Base-by-base conservation (phyloP, 768 basidiomycete genomes). In the Mycena venus region DNA sequence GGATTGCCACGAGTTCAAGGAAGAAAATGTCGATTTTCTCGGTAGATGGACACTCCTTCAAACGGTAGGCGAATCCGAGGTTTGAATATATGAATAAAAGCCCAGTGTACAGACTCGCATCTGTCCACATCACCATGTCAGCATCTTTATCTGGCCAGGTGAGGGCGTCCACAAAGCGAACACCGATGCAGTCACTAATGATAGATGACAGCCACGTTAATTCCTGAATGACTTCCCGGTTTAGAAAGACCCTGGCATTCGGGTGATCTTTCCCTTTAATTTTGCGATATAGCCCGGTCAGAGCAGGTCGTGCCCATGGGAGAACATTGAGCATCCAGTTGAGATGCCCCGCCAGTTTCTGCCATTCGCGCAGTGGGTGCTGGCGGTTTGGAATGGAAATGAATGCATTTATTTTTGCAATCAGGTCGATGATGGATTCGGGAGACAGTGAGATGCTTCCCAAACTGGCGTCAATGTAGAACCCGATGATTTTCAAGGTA, bases 401-500 rank as follows among this genome's bases (percentile, higher is more conserved):
- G 36, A 66, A 66, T 4, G 36, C 36, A 1, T 14, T 11, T 10
- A 66, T 21, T 53, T 56, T 53, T 6, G 8, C 2, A 3, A 83
- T 58, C 3, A 86, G 75, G 2, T 78, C 70, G 0, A 4, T 2
- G 0, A 76, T 25, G 0, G 79, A 79, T 0, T 80, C 75, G 0
- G 59, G 55, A 0, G 78, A 61, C 32, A 85, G 77, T 0, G 74
- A 72, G 5, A 84, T 81, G 0, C 69, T 29, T 42, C 85, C 83
- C 0, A 23, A 2, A 9, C 79, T 77, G 0, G 79, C 77, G 29
- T 86, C 78, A 1, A 86, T 79, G 19, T 74, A 74, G 51, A 87
- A 86, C 0, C 86, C 85, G 44, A 87, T 85, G 40, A 87, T 80
- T n/a, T 78, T 80, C 0, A 85, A 60, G 19, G 58, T n/a, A n/a